Percentiles rank a stretch among this genome's conserved stretches.
These are phyloP conservation scores for Clonostachys sp. DNA, from an alignment of 2,329 filamentous ascomycete species.

Conservation along the genomic window DNA sequence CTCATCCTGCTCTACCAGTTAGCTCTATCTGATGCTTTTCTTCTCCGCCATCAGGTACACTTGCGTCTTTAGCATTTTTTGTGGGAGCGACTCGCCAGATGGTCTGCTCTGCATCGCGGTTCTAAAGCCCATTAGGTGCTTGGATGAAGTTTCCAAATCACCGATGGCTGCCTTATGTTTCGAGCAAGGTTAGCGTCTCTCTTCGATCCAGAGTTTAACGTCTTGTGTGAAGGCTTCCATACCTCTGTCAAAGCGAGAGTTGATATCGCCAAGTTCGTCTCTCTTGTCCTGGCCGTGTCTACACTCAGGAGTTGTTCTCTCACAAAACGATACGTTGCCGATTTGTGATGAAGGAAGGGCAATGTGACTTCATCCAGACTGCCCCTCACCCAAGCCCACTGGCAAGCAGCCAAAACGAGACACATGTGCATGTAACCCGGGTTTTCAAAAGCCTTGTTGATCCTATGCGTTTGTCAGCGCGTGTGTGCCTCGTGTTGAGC, in stretches of 20 bases:
- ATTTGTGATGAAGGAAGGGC: conserved; percentile 39
- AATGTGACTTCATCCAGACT: conserved; percentile 37
- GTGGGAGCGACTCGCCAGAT: conserved; percentile 23
- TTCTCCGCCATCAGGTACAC: conserved; percentile 4
- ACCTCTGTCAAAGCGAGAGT: conserved; percentile 39
- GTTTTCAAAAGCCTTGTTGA: conserved; percentile 35
- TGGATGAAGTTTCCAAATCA: conserved; percentile 34
- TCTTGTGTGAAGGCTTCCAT: conserved; percentile 2
- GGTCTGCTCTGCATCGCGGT: conserved; percentile 2
- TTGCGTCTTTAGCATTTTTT: conserved; percentile 36
- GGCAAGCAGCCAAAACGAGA: conserved; percentile 35
- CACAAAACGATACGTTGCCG: conserved; percentile 39
- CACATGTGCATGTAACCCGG: conserved; percentile 40
- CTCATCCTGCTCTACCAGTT: conserved; percentile 25
- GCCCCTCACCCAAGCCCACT: conserved; percentile 40
- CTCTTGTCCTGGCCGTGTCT: conserved; percentile 27
- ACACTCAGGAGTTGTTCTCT: conserved; percentile 32
- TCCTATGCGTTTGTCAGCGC: conserved; percentile 18
- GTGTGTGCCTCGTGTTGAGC: background rate
- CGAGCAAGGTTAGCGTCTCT: background rate
- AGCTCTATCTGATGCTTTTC: background rate
- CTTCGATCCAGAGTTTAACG: background rate
- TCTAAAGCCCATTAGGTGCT: conserved; percentile 20
- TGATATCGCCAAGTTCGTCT: conserved; percentile 36
- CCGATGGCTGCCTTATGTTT: conserved; percentile 31